These are phyloP conservation scores for Nemania bipapillata DNA, from an alignment of 2,329 filamentous ascomycete genomes.

Conservation along the genomic window DNA sequence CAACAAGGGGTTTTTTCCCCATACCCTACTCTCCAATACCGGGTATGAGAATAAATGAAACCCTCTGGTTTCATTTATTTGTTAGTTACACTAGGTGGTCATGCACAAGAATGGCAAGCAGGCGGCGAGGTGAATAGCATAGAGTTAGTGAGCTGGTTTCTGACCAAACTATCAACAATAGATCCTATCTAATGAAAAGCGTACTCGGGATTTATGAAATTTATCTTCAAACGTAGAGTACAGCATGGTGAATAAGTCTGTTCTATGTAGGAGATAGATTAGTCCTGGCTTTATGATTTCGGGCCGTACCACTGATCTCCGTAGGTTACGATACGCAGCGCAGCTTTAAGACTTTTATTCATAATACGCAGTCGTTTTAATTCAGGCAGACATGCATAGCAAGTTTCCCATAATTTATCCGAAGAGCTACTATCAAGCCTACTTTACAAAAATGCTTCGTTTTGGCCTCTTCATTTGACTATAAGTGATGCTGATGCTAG, in stretches of 20 bases:
- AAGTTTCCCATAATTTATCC: not conserved
- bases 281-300: not conserved
- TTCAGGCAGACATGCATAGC: conserved; percentile 5
- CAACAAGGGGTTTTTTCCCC: no score
- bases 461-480: not conserved
- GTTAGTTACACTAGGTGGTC: not conserved
- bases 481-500: not conserved
- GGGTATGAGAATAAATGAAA: no score
- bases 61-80: not conserved
- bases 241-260: no score
- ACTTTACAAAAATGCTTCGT: conserved; percentile 29
- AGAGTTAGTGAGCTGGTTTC: not conserved
- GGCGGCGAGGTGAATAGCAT: not conserved
- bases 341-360: not conserved
- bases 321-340: not conserved
- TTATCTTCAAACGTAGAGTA: not conserved
- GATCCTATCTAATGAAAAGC: not conserved
- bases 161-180: not conserved
- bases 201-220: not conserved
- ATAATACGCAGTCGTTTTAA: conserved; percentile 15
- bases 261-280: no score
- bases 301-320: not conserved
- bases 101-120: not conserved
- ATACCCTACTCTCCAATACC: no score
- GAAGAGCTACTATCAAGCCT: conserved; percentile 31